Base-by-base conservation (phyloP, 2,329 filamentous ascomycete species). In the Knufia fluminis region DNA sequence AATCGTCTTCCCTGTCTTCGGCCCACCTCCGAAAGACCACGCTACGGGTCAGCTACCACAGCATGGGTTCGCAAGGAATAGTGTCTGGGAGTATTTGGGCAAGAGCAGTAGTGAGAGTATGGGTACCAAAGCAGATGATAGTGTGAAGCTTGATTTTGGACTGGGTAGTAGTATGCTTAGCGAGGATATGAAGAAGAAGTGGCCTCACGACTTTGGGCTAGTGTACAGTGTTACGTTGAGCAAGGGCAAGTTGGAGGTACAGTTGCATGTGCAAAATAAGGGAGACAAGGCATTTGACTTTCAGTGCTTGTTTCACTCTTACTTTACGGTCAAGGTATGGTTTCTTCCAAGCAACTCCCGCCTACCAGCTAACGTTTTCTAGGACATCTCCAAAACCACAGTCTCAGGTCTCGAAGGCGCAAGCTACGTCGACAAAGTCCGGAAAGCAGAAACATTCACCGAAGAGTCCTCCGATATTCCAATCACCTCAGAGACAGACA, bases 131-230 rank as follows among this genome's bases (percentile, higher is more conserved):
- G 72, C 71, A 54, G 77, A 86, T 62, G 73, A 80, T 61, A 83
- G 82, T 43, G 83, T 97, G 57, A 96, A 94, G 76, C 82, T 98
- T 53, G 92, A 98, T 71, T 97, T 98, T 67, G 92, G 91, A 23
- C 81, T 98, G 31, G 87, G 85, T 46, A 78, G 80, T 23, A 75
- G 78, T 46, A 84, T 83, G 62, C 73, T 97, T 50, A 78, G 77
- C 57, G 80, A 83, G 0, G 77, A 82, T 38, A 77, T 78, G 57
- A 80, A 78, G 63, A 77, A 78, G 59, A 77, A 82, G 20, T 98
- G 92, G 92, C 83, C 86, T 2, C 85, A 84, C 63, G 81, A 85
- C 55, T 98, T 98, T 66, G 85, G 85, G 3, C 76, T 97, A 46
- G 84, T 96, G 49, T 98, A 98, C 74, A 94, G 85, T 61, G 88